These are phyloP conservation scores for Epichloe glyceriae DNA, from an alignment of 2,329 filamentous ascomycete genomes.

Conservation along the genomic window DNA sequence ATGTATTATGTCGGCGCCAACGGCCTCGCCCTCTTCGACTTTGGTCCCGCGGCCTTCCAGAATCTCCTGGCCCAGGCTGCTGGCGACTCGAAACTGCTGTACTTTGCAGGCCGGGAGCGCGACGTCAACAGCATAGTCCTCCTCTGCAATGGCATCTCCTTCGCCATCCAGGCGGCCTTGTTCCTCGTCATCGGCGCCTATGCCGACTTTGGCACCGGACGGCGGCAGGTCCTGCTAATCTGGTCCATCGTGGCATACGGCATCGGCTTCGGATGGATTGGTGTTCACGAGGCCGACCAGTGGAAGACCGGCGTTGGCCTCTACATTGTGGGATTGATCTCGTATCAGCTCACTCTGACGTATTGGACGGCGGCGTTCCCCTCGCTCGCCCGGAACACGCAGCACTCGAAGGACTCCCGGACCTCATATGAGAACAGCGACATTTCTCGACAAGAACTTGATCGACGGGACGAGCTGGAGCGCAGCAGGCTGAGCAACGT, in stretches of 20 bases:
- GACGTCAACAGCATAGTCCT: constrained; percentile 55
- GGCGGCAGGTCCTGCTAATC: constrained; percentile 48
- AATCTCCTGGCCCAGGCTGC: constrained; percentile 50
- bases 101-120: constrained; percentile 41
- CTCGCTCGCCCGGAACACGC: constrained; percentile 23
- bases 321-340: constrained; percentile 54
- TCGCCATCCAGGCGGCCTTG: constrained; percentile 49
- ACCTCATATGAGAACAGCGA: constrained; percentile 23
- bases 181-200: constrained; percentile 39
- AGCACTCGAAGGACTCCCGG: constrained; percentile 20
- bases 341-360: constrained; percentile 53
- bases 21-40: constrained; percentile 49
- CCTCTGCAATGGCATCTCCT: constrained; percentile 53
- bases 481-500: constrained; percentile 50
- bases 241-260: constrained; percentile 48
- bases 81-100: constrained; percentile 34
- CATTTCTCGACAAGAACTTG: constrained; percentile 47
- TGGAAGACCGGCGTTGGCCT: constrained; percentile 49
- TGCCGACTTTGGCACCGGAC: constrained; percentile 52
- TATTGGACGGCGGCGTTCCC: constrained; percentile 53
- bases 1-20: constrained; percentile 55
- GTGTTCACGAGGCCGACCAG: constrained; percentile 44
- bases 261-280: constrained; percentile 55
- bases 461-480: constrained; percentile 47
- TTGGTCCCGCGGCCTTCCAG: constrained; percentile 51